These are phyloP conservation scores for Macrolepiota albuminosa DNA, from an alignment of 768 basidiomycete species.

Conservation along the genomic window DNA sequence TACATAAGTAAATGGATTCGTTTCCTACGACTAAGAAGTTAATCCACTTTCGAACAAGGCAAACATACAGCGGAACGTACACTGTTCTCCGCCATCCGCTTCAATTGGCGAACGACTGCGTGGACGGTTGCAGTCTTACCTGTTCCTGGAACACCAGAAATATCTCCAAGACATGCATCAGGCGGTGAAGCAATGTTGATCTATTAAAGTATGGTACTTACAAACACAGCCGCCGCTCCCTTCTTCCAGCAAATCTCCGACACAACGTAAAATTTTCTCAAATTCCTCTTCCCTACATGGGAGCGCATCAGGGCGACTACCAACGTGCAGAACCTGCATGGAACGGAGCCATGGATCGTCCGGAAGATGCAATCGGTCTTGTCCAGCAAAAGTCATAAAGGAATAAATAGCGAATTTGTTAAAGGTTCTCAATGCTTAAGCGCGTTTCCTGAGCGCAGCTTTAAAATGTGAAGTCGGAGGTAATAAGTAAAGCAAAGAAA, in stretches of 20 bases:
- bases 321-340: conserved; percentile 90
- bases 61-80: conserved; percentile 38
- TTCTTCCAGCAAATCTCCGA: conserved; percentile 85
- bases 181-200: conserved; percentile 2
- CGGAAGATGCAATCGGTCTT: conserved; percentile 50
- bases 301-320: conserved; percentile 82
- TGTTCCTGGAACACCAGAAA: conserved; percentile 97
- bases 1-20: conserved; percentile 91
- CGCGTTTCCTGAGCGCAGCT: conserved; percentile 51
- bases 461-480: conserved; percentile 78
- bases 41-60: background rate
- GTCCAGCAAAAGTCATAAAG: conserved; percentile 22
- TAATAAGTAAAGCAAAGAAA: too few relatives aligned
- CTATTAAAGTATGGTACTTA: conserved; percentile 33
- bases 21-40: conserved; percentile 54
- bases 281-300: conserved; percentile 91
- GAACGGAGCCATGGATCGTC: conserved; percentile 81
- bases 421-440: conserved; percentile 12
- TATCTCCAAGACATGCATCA: conserved; percentile 52
- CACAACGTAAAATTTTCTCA: conserved; percentile 62
- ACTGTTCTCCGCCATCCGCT: conserved; percentile 78
- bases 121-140: conserved; percentile 99
- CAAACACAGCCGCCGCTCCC: conserved; percentile 95
- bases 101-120: conserved; percentile 84
- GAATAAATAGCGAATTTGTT: conserved; percentile 25